phyloP scores from a whole-genome alignment of 2,329 filamentous ascomycete genomes.

The Diaporthe humulicola region DNA sequence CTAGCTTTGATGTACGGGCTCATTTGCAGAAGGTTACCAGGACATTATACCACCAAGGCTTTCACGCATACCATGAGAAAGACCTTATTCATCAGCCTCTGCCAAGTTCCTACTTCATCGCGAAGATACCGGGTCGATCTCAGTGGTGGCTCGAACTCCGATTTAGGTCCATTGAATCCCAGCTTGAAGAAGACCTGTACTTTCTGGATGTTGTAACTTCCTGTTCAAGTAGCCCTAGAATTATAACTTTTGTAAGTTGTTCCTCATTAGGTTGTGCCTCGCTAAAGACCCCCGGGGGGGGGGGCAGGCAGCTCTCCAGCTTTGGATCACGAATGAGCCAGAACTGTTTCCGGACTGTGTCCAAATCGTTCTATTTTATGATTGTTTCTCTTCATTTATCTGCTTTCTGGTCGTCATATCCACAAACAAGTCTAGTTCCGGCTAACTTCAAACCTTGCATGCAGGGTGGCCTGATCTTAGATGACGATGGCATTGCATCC shows the following conservation, averaged over 20 bases:
- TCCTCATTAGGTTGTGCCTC: not conserved
- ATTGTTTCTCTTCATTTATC: not conserved
- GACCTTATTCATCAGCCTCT: not conserved
- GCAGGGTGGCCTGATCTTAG: not conserved
- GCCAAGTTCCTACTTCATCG: not conserved
- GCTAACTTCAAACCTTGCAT: not conserved
- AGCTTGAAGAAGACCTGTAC: not conserved
- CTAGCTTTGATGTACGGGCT: not conserved
- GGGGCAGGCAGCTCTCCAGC: no score
- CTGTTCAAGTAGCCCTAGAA: not conserved
- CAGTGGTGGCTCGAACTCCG: not conserved
- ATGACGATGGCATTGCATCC: not conserved
- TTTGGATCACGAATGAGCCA: not conserved
- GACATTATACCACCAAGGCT: not conserved
- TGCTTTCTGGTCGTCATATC: not conserved
- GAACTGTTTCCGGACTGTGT: not conserved
- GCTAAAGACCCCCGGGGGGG: no score
- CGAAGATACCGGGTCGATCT: not conserved
- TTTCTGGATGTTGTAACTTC: not conserved
- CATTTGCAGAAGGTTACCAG: not conserved
- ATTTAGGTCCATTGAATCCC: not conserved
- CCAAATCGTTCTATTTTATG: not conserved
- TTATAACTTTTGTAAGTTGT: not conserved
- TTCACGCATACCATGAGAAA: not conserved
- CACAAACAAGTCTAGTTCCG: not conserved